Conservation (phyloP, 768 basidiomycete species). For the Lactarius evosmus region DNA sequence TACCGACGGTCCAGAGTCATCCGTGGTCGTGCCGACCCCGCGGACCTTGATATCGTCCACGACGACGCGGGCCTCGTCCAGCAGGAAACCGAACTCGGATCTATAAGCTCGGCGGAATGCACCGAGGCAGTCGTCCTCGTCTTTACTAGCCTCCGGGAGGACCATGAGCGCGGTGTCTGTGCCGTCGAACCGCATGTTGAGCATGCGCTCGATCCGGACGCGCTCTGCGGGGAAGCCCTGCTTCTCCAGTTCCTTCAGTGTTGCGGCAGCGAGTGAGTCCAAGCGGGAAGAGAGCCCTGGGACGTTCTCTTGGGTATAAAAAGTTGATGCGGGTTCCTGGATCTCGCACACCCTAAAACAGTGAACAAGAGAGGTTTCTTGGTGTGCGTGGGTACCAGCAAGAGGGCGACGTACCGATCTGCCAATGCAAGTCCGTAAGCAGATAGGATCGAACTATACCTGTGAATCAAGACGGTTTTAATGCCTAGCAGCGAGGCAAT, state of each 20-base stretch:
- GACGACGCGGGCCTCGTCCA: constrained; percentile 78
- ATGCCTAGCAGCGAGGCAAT: constrained; percentile 86
- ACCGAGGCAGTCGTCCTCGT: constrained; percentile 73
- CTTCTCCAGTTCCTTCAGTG: constrained; percentile 59
- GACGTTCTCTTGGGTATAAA: constrained; percentile 61
- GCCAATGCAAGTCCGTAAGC: constrained; percentile 94
- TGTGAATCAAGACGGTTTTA: constrained; percentile 81
- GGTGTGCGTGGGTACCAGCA: background rate
- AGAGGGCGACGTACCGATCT: constrained; percentile 49
- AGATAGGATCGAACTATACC: constrained; percentile 89
- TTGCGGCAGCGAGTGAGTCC: constrained; percentile 61
- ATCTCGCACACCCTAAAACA: constrained; percentile 67
- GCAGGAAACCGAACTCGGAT: constrained; percentile 86
- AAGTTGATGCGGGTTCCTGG: constrained; percentile 85
- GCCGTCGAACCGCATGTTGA: constrained; percentile 92
- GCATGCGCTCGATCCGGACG: constrained; percentile 75
- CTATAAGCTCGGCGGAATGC: constrained; percentile 82
- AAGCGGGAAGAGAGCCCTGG: constrained; percentile 58
- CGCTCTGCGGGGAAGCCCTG: constrained; percentile 80
- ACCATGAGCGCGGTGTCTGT: constrained; percentile 94
- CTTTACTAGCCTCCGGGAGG: constrained; percentile 49
- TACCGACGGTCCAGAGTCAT: constrained; percentile 73
- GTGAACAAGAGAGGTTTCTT: background rate
- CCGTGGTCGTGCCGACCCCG: constrained; percentile 88
- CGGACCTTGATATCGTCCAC: constrained; percentile 93